Evolutionary conservation across 495 filamentous ascomycete genomes (phyloP), one percentile per base, ranked within the genome.

Genomic region (Hypomontagnella monticulosa): DNA sequence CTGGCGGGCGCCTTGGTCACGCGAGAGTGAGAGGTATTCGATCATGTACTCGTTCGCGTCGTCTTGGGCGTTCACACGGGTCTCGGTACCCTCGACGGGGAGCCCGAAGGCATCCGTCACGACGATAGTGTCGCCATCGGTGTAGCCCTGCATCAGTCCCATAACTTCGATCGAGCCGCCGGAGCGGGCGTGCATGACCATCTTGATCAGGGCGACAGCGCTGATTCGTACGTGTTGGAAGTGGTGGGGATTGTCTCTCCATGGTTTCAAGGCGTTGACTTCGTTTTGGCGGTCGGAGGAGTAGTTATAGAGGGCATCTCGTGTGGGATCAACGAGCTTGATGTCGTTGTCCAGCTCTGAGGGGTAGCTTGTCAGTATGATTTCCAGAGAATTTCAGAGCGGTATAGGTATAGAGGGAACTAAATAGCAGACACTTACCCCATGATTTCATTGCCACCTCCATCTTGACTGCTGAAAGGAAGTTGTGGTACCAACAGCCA

Each of bases 11-110:
- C 83, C 83, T 33, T 89, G 89, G 57, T 93, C 89, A 36, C 94
- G 87, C 55, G 89, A 89, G 9, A 85, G 83, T 59, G 87, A 79
- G 8, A 94, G 84, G 77, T 93, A 98, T 58, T 88, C 83, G 19
- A 95, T 87, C 87, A 98, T 93, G 79, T 97, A 99, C 78, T 97
- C 96, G 79, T 97, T 93, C 33, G 96, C 96, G 57, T 97, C 93
- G 52, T 91, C 89, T 65, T 94, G 91, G 3, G 96, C 96, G 73
- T 97, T 99, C 49, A 99, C 96, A 54, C 96, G 85, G 4, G 96
- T 99, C 76, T 99, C 96, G 12, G 96, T 99, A 12, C 96, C 96
- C 71, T 98, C 96, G 44, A 99, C 96, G 0, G 96, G 96, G 42
- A 99, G 83, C 1, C 93, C 87, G 76, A 97, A 95, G 12, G 93